Evolutionary conservation across 1,284 basidiomycete species (phyloP), one percentile per base, ranked within the genome.

Genomic region (Tilletia horrida): DNA sequence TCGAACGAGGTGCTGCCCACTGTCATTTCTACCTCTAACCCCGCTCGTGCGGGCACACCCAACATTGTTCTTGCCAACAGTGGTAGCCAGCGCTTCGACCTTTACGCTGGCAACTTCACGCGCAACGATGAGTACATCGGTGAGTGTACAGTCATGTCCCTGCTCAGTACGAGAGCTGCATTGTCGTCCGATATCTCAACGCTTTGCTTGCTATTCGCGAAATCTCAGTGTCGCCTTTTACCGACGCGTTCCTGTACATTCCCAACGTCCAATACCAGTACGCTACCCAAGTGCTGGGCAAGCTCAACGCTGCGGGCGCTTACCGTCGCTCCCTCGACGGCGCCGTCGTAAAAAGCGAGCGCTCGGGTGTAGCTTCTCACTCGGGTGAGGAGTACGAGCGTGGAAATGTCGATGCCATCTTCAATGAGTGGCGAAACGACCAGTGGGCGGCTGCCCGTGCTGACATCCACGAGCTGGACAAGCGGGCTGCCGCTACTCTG

Each of bases 51-150:
- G 40, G 63, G 67, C 43, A 66, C 50, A 23, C 71, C 77, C 52
- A 78, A 72, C 42, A 62, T 81, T 44, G 67, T 81, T 52, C 66
- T 81, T 7, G 74, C 79, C 70, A 81, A 81, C 71, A 75, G 74
- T 35, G 79, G 79, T 13, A 73, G 72, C 23, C 78, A 80, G 65
- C 73, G 79, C 31, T 59, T 59, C 55, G 40, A 29, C n/a, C 14
- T 47, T 6, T 77, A 75, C 50, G 70, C 73, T 0, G 79, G 79
- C 0, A 69, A 73, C 27, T 79, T 81, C 42, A 78, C 76, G 0
- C 71, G 76, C 31, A 80, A 81, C 64, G 79, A 81, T 63, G 75
- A 79, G 67, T 76, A 47, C 40, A 66, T 64, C 21, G 63, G 55
- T 59, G 29, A 40, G 55, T 59, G 8, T 14, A 9, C 48, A 2